Percentiles rank a stretch among this genome's conserved stretches.
Evolutionary conservation across 2,329 filamentous ascomycete genomes (phyloP).

Genomic region (Fusarium sp.): DNA sequence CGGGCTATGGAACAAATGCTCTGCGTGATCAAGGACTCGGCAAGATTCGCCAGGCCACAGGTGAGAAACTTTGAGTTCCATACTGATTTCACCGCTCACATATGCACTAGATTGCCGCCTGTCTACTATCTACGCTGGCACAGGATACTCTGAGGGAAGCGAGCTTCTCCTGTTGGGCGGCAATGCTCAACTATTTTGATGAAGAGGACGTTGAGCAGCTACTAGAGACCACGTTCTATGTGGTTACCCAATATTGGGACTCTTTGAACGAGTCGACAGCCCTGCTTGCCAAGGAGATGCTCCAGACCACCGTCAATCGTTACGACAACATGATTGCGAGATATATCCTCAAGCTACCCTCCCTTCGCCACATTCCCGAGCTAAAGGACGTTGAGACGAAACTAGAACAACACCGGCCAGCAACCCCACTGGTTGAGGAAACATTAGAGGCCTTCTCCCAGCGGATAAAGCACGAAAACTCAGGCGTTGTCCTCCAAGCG

Average conservation of each 20-base stretch:
- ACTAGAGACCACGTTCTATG: constrained; percentile 89
- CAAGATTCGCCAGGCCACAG: constrained; percentile 86
- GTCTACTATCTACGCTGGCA: constrained; percentile 84
- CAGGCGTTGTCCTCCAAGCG: constrained; percentile 85
- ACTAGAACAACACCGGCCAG: constrained; percentile 72
- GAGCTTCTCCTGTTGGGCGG: constrained; percentile 86
- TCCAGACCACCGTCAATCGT: constrained; percentile 73
- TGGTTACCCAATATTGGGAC: constrained; percentile 85
- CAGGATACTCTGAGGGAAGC: constrained; percentile 79
- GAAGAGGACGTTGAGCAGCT: constrained; percentile 83
- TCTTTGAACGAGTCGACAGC: constrained; percentile 72
- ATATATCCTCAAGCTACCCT: constrained; percentile 81
- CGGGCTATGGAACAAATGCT: constrained; percentile 91
- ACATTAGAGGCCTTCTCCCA: constrained; percentile 77
- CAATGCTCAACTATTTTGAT: constrained; percentile 79
- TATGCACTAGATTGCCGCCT: constrained; percentile 81
- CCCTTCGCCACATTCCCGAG: constrained; percentile 75
- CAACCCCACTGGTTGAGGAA: constrained; percentile 58
- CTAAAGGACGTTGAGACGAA: constrained; percentile 75
- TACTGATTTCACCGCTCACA: neutral
- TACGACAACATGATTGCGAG: constrained; percentile 71
- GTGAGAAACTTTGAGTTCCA: constrained; percentile 57
- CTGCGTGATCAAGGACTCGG: constrained; percentile 76
- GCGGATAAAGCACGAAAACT: constrained; percentile 84
- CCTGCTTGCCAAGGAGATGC: constrained; percentile 68